Evolutionary conservation across 2,329 filamentous ascomycete species (phyloP).

Genomic region (Biscogniauxia mediterranea): DNA sequence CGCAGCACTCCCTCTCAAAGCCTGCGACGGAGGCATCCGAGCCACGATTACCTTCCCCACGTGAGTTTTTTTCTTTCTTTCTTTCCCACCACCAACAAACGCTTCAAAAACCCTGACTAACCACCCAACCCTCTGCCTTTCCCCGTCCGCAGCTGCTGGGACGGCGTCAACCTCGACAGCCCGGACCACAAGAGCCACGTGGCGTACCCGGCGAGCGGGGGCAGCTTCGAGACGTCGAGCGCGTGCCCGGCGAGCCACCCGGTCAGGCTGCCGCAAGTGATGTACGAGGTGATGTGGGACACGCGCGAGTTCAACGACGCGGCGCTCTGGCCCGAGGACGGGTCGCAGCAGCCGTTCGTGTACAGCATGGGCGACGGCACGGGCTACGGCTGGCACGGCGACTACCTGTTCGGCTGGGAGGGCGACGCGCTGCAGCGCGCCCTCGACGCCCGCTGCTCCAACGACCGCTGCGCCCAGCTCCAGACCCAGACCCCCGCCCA

Average conservation of each 20-base stretch:
- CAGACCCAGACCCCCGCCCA: constrained; percentile 18
- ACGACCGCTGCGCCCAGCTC: constrained; percentile 19
- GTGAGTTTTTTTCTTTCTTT: neutral
- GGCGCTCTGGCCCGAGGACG: constrained; percentile 28
- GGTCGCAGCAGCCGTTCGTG: constrained; percentile 20
- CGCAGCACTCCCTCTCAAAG: constrained; percentile 16
- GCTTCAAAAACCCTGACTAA: too few species aligned
- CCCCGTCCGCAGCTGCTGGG: constrained; percentile 23
- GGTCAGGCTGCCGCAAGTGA: constrained; percentile 22
- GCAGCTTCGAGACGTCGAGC: constrained; percentile 14
- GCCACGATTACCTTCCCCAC: neutral
- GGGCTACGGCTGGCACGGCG: constrained; percentile 35
- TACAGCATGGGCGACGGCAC: constrained; percentile 25
- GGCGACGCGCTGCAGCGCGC: constrained; percentile 34
- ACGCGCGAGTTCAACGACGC: constrained; percentile 21
- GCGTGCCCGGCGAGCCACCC: constrained; percentile 25
- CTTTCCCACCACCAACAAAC: too few species aligned
- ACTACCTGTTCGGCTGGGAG: constrained; percentile 36
- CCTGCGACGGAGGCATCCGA: constrained; percentile 8
- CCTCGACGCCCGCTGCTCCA: constrained; percentile 28
- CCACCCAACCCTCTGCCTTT: neutral
- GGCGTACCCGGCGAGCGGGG: constrained; percentile 40
- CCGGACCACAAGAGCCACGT: constrained; percentile 42
- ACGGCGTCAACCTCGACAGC: constrained; percentile 23
- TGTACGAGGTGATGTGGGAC: constrained; percentile 28